Evolutionary conservation across 805 yeast genomes (phyloP).

Genomic region (Zygosaccharomyces siamensis): DNA sequence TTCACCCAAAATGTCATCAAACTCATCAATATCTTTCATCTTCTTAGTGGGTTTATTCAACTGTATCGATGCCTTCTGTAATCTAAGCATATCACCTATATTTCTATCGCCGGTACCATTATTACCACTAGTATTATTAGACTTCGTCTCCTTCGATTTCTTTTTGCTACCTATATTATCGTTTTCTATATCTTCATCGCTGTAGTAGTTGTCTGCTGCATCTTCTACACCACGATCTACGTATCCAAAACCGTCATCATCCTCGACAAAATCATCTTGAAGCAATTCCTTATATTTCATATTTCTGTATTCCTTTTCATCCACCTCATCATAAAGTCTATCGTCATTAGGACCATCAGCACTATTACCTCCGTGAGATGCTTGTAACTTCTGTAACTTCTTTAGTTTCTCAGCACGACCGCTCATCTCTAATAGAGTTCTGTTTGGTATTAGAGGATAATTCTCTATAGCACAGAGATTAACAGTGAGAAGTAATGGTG

Average conservation of each 20-base stretch:
- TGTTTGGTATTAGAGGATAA: not conserved
- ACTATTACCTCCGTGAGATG: slow-evolving; percentile 39
- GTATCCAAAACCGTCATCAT: slow-evolving; percentile 90
- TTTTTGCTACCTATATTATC: slow-evolving; percentile 16
- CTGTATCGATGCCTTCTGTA: slow-evolving; percentile 39
- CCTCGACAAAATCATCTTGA: slow-evolving; percentile 90
- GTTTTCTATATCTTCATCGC: slow-evolving; percentile 49
- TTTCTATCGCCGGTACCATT: slow-evolving; percentile 22
- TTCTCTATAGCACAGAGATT: not conserved
- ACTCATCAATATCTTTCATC: slow-evolving; percentile 45
- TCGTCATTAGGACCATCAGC: slow-evolving; percentile 39
- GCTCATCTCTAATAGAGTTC: slow-evolving; percentile 28
- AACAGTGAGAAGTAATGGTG: not conserved
- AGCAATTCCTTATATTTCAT: slow-evolving; percentile 75
- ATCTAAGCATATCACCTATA: slow-evolving; percentile 46
- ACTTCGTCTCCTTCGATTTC: slow-evolving; percentile 22
- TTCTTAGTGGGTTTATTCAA: slow-evolving; percentile 35
- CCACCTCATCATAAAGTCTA: slow-evolving; percentile 77
- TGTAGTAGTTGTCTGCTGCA: slow-evolving; percentile 62
- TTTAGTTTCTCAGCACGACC: slow-evolving; percentile 46
- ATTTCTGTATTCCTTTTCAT: slow-evolving; percentile 69
- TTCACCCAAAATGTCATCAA: slow-evolving; percentile 68
- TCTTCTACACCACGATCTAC: slow-evolving; percentile 91
- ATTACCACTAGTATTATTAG: slow-evolving; percentile 9
- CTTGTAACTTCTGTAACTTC: slow-evolving; percentile 57